Evolutionary conservation across 495 filamentous ascomycete genomes (phyloP).

Genomic region (Tricharina praecox): DNA sequence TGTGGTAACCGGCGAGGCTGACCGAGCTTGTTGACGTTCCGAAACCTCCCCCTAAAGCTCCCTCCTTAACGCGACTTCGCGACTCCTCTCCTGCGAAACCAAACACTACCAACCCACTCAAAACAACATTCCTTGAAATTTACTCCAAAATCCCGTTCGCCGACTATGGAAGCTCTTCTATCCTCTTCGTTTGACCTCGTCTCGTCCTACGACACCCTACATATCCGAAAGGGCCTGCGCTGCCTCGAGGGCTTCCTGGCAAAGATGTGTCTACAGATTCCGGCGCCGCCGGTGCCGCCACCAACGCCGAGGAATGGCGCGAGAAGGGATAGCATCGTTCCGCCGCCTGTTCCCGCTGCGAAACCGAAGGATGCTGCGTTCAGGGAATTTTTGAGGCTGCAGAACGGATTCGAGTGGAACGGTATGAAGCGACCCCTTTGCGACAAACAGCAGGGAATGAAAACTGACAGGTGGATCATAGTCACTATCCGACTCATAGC

Average conservation of each 20-base stretch:
- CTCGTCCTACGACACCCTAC: conserved; percentile 72
- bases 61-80: too few relatives aligned
- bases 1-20: too few relatives aligned
- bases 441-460: background rate
- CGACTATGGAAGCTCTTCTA: conserved; percentile 69
- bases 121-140: too few relatives aligned
- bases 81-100: too few relatives aligned
- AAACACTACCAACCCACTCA: too few relatives aligned
- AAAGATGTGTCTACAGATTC: conserved; percentile 69
- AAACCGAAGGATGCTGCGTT: conserved; percentile 69
- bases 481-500: conserved; percentile 71
- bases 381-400: conserved; percentile 86
- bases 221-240: conserved; percentile 83
- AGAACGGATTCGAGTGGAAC: conserved; percentile 97
- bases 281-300: background rate
- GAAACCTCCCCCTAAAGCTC: too few relatives aligned
- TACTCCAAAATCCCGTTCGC: too few relatives aligned
- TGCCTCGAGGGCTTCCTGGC: conserved; percentile 93
- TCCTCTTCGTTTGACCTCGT: conserved; percentile 93
- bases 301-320: conserved; percentile 8
- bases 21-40: too few relatives aligned
- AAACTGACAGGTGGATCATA: conserved; percentile 27
- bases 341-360: conserved; percentile 4
- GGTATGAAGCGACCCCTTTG: conserved; percentile 36
- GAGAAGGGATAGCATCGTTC: conserved; percentile 11